Conservation (phyloP, 108 stramenopile genomes). For the Cylindrotheca closterium region DNA sequence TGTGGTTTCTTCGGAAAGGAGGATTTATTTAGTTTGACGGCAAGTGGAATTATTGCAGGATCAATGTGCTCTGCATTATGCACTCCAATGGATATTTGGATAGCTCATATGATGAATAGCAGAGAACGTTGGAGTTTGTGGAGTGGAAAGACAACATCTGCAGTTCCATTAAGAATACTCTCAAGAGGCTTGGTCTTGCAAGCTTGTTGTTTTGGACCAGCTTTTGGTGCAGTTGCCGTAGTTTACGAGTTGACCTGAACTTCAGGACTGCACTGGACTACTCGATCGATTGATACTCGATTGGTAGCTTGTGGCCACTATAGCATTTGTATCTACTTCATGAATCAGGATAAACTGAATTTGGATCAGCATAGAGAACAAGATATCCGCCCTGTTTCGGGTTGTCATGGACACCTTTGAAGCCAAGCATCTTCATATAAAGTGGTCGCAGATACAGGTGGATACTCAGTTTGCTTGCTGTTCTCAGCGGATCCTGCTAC, state of each 20-base stretch:
- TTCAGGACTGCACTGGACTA: no score
- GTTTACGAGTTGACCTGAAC: not conserved
- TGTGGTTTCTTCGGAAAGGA: not conserved
- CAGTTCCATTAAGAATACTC: not conserved
- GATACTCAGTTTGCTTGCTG: no score
- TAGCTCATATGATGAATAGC: not conserved
- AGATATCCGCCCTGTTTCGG: no score
- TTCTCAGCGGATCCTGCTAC: no score
- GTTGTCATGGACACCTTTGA: no score
- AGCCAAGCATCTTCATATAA: no score
- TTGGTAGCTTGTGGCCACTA: no score
- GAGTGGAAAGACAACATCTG: not conserved
- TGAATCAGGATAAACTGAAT: no score
- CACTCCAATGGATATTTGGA: not conserved
- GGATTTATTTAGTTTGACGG: not conserved
- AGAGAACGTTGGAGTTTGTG: not conserved
- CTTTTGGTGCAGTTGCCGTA: not conserved
- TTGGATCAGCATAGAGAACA: no score
- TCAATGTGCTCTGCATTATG: not conserved
- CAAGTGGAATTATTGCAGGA: not conserved
- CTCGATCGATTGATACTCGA: no score
- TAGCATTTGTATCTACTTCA: no score
- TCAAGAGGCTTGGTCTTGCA: not conserved
- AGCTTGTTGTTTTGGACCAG: not conserved
- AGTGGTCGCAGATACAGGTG: no score